Conservation (phyloP, 2,329 filamentous ascomycete genomes). For the Metarhizium guizhouense region DNA sequence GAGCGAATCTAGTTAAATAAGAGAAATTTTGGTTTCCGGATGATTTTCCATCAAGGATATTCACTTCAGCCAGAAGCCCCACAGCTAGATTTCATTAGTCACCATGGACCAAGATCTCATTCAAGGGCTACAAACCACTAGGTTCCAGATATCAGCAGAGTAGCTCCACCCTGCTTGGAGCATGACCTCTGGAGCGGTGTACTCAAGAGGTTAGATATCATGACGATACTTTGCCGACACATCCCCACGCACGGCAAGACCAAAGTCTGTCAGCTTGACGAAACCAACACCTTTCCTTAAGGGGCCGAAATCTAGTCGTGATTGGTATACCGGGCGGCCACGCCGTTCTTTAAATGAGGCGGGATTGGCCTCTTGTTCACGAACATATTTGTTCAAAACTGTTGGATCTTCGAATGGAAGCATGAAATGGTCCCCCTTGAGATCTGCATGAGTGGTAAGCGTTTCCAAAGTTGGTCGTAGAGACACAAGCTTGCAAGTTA, state of each 20-base stretch:
- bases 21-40: conserved; percentile 13
- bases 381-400: conserved; percentile 15
- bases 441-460: conserved; percentile 10
- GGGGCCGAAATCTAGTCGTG: conserved; percentile 14
- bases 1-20: conserved; percentile 17
- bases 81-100: conserved; percentile 12
- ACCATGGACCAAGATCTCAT: not conserved
- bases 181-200: conserved; percentile 21
- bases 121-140: conserved; percentile 15
- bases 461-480: too few relatives aligned
- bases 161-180: conserved; percentile 21
- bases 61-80: conserved; percentile 19
- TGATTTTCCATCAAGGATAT: conserved; percentile 14
- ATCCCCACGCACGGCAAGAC: conserved; percentile 16
- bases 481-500: not conserved
- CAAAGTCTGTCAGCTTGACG: conserved; percentile 20
- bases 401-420: conserved; percentile 15
- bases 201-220: conserved; percentile 20
- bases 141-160: conserved; percentile 21
- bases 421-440: conserved; percentile 18
- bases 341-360: conserved; percentile 13
- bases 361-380: conserved; percentile 15
- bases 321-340: conserved; percentile 15
- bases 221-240: conserved; percentile 12
- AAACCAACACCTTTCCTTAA: conserved; percentile 14